Percentiles rank a stretch among this genome's conserved stretches.
phyloP scores from a whole-genome alignment of 2,329 filamentous ascomycete species.

The Apiospora saccharicola region DNA sequence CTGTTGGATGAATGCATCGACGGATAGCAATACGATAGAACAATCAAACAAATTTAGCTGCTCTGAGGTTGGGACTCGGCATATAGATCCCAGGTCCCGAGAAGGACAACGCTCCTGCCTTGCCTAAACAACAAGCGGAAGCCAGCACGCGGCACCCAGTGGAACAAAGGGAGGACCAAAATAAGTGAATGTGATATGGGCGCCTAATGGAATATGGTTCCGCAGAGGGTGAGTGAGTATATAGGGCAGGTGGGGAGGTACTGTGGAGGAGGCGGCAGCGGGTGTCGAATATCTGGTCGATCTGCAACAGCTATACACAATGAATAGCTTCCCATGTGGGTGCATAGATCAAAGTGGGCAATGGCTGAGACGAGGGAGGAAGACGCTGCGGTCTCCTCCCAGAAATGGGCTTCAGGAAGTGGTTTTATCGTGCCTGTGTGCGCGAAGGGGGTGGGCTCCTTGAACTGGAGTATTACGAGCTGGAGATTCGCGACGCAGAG shows the following conservation, averaged over 20 bases:
- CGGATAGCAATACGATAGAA: slow-evolving; percentile 37
- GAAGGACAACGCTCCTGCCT: slow-evolving; percentile 25
- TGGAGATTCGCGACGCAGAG: not conserved
- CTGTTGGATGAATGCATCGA: slow-evolving; percentile 46
- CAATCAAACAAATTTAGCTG: slow-evolving; percentile 34
- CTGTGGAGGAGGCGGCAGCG: not conserved
- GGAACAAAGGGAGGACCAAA: not conserved
- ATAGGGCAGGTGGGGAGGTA: not conserved
- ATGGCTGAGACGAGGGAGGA: not conserved
- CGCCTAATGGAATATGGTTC: not conserved
- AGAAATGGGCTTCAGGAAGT: not conserved
- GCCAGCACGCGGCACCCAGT: not conserved
- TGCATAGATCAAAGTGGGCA: not conserved
- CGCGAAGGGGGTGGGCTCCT: not conserved
- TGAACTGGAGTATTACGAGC: not conserved
- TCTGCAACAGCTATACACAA: slow-evolving; percentile 7
- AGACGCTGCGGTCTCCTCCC: not conserved
- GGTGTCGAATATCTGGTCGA: not conserved
- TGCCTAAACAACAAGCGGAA: slow-evolving; percentile 20
- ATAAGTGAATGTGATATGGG: not conserved
- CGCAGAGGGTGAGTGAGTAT: not conserved
- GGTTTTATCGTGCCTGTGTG: not conserved
- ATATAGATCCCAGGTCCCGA: slow-evolving; percentile 31
- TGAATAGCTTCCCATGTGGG: not conserved
- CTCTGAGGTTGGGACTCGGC: slow-evolving; percentile 31